These are phyloP conservation scores for Polyrhizophydium stewartii DNA, from an alignment of 371 early-diverging fungal species.

Conservation along the genomic window DNA sequence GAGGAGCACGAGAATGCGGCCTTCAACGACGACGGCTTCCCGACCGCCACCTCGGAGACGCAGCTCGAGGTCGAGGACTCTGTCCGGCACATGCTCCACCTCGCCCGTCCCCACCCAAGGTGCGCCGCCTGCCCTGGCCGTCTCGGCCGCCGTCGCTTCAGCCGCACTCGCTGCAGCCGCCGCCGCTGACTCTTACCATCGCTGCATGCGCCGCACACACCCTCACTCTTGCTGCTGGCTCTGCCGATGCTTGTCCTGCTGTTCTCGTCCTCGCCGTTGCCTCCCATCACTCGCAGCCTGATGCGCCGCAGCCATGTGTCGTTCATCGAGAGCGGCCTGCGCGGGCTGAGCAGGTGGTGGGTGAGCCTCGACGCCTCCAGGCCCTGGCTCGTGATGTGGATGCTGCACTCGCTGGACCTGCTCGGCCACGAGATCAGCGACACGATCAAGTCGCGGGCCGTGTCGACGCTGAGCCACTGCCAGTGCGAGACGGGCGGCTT, in stretches of 20 bases:
- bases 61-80: slow-evolving; percentile 43
- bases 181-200: too few relatives aligned
- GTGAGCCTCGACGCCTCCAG: slow-evolving; percentile 78
- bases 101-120: background rate
- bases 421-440: slow-evolving; percentile 40
- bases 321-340: slow-evolving; percentile 9
- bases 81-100: slow-evolving; percentile 7
- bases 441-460: slow-evolving; percentile 15
- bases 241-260: too few relatives aligned
- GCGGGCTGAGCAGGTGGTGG: slow-evolving; percentile 54
- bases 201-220: too few relatives aligned
- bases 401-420: slow-evolving; percentile 75
- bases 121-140: too few relatives aligned
- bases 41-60: slow-evolving; percentile 41
- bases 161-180: too few relatives aligned
- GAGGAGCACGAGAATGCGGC: too few relatives aligned
- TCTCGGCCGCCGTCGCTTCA: too few relatives aligned
- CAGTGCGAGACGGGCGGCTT: slow-evolving; percentile 83
- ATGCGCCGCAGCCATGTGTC: slow-evolving; percentile 7
- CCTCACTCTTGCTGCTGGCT: too few relatives aligned
- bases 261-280: too few relatives aligned
- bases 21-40: slow-evolving; percentile 35
- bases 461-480: slow-evolving; percentile 61
- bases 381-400: slow-evolving; percentile 93
- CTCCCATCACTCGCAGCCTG: background rate